These are phyloP conservation scores for Fraxinus dipetala DNA, from an alignment of 305 asterid genomes.

Conservation along the genomic window DNA sequence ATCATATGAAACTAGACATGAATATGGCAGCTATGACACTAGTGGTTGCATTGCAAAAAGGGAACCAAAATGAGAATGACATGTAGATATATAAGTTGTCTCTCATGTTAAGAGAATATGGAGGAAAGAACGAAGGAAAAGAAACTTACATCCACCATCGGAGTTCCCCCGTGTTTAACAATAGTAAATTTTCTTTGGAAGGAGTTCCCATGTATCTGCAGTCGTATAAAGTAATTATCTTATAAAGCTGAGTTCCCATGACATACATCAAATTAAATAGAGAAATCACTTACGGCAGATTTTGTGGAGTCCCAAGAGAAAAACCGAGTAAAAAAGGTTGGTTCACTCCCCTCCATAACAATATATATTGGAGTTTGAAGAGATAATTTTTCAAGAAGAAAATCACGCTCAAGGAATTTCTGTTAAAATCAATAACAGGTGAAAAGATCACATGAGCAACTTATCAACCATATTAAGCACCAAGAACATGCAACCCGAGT, in stretches of 20 bases:
- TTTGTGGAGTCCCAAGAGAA: conserved; percentile 80
- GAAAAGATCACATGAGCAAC: conserved; percentile 4
- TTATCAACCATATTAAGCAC: conserved; percentile 6
- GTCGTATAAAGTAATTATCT: conserved; percentile 16
- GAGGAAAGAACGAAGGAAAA: conserved; percentile 11
- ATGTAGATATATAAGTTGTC: neutral
- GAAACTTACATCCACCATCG: conserved; percentile 56
- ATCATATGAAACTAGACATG: neutral
- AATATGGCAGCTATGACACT: neutral
- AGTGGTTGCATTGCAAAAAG: neutral
- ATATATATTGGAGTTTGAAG: conserved; percentile 60
- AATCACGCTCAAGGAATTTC: conserved; percentile 65
- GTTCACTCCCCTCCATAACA: conserved; percentile 83
- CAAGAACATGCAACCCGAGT: neutral
- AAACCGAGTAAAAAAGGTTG: conserved; percentile 70
- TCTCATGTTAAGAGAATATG: neutral
- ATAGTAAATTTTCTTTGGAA: conserved; percentile 74
- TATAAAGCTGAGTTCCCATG: neutral
- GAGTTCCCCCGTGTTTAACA: conserved; percentile 52
- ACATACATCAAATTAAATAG: conserved; percentile 13
- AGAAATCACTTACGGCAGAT: conserved; percentile 51
- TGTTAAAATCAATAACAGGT: conserved; percentile 28
- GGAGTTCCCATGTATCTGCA: conserved; percentile 82
- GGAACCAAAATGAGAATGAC: neutral
- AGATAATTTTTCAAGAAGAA: conserved; percentile 48